phyloP scores from a whole-genome alignment of 495 filamentous ascomycete species.

The Lasiosphaeriaceae sp. region DNA sequence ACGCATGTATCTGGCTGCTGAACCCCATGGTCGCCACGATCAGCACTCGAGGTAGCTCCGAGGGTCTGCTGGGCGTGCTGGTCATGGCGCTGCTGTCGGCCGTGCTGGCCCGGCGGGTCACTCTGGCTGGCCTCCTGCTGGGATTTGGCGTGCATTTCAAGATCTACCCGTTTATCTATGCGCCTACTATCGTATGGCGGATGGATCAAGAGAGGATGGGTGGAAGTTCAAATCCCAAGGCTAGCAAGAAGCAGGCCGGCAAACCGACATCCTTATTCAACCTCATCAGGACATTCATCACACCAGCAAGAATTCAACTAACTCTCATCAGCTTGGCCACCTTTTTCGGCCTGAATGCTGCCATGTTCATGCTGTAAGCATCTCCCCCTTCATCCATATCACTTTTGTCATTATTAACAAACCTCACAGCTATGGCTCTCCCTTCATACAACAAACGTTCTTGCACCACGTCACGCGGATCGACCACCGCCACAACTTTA shows the following conservation, averaged over 20 bases:
- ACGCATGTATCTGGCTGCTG: conserved; percentile 82
- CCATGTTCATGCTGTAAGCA: conserved; percentile 72
- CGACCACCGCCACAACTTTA: conserved; percentile 98
- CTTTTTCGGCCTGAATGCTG: conserved; percentile 65
- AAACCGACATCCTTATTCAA: not conserved
- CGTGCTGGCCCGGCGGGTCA: conserved; percentile 52
- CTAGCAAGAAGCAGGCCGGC: not conserved
- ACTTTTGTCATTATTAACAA: not conserved
- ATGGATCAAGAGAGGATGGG: conserved; percentile 57
- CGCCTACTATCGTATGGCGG: conserved; percentile 80
- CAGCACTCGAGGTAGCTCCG: conserved; percentile 87
- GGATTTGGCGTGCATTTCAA: conserved; percentile 93
- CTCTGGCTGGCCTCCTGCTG: conserved; percentile 69
- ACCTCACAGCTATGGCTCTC: conserved; percentile 55
- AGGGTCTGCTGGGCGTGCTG: conserved; percentile 82
- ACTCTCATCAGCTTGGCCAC: conserved; percentile 61
- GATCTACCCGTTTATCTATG: conserved; percentile 98
- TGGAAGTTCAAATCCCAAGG: too few species aligned
- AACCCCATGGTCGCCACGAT: conserved; percentile 99
- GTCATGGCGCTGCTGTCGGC: conserved; percentile 81
- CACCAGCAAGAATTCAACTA: conserved; percentile 56
- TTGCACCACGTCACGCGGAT: conserved; percentile 88
- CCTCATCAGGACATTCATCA: conserved; percentile 53
- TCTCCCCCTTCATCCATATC: not conserved
- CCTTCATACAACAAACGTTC: conserved; percentile 85